Percentiles rank a stretch among this genome's conserved stretches.
Conservation (phyloP, 2,329 filamentous ascomycete species). For the Xylaria polymorpha region DNA sequence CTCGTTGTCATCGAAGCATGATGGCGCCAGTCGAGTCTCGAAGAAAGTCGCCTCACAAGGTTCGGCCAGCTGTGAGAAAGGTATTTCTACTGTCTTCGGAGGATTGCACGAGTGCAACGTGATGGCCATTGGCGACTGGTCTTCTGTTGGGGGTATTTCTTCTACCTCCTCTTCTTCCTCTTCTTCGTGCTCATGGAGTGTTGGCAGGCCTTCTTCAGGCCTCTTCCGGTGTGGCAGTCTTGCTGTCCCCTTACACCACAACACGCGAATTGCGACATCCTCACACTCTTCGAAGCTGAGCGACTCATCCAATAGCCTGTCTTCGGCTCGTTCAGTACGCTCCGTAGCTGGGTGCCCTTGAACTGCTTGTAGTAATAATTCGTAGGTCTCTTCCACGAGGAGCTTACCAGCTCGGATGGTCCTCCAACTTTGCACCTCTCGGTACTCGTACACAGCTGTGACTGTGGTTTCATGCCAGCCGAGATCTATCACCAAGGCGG, state of each 20-base stretch:
- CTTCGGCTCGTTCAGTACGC: conserved; percentile 45
- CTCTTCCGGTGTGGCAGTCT: conserved; percentile 44
- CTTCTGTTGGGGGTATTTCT: conserved; percentile 46
- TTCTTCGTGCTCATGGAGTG: conserved; percentile 67
- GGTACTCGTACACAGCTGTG: conserved; percentile 90
- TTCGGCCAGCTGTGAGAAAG: conserved; percentile 76
- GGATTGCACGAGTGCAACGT: conserved; percentile 60
- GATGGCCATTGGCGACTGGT: conserved; percentile 56
- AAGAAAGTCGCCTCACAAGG: conserved; percentile 83
- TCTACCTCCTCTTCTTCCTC: conserved; percentile 67
- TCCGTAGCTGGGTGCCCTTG: conserved; percentile 41
- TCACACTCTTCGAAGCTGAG: conserved; percentile 83
- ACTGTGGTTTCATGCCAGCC: conserved; percentile 92
- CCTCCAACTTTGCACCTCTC: conserved; percentile 77
- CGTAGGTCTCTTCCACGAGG: conserved; percentile 76
- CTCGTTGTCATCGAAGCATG: conserved; percentile 86
- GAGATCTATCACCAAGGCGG: conserved; percentile 88
- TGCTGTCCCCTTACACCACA: conserved; percentile 75
- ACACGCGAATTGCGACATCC: conserved; percentile 78
- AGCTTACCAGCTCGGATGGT: conserved; percentile 80
- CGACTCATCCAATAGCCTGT: conserved; percentile 50
- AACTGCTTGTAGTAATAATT: conserved; percentile 65
- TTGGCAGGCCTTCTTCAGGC: conserved; percentile 56
- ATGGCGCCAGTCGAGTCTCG: conserved; percentile 60
- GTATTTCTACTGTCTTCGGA: conserved; percentile 69